Evolutionary conservation across 306 rosid species (phyloP), one percentile per base, ranked within the genome.

Genomic region (Glycine tomentella): DNA sequence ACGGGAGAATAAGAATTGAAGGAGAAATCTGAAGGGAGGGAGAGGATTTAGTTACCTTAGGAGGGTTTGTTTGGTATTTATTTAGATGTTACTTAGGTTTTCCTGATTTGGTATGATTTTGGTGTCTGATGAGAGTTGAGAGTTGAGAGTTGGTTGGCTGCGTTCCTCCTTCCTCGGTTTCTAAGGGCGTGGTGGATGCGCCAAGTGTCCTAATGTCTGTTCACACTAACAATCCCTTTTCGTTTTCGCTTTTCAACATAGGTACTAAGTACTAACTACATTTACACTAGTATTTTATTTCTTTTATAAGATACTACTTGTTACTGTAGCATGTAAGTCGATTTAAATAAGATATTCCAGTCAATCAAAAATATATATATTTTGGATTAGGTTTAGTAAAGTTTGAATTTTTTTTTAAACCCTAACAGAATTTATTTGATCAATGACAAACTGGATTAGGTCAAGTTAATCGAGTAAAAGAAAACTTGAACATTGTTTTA

Each of bases 201-300:
- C 91, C 98, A 92, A 87, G 91, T 94, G 97, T 92, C 93, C 84
- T 40, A 4, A 53, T 74, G 64, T 82, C 86, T 68, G 45, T 72
- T 44, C 76, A 20, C 65, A 9, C 62, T 68, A 4, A 2, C 56
- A 31, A 9, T 38, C 3, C 76, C 44, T 48, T 83, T 33, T 16
- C 58, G 0, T 53, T 81, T 34, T 57, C 46, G 62, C 75, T 80
- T 89, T 81, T 64, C 36, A 77, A 25, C 31, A 25, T 2, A 25
- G 31, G 2, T 0, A 25, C 31, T 25, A 20, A 20, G 2, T 0
- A 25, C 31, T 25, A 20, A 20, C 20, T 20, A 20, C 20, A 20
- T 20, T 20, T 20, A 25, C 31, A 25, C 1, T 25, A 25, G 31
- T 25, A 25, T 25, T 25, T 25, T 25, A 0, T 25, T 25, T 25